phyloP scores from a whole-genome alignment of 352 stramenopile species.

The Pythium aphanidermatum region DNA sequence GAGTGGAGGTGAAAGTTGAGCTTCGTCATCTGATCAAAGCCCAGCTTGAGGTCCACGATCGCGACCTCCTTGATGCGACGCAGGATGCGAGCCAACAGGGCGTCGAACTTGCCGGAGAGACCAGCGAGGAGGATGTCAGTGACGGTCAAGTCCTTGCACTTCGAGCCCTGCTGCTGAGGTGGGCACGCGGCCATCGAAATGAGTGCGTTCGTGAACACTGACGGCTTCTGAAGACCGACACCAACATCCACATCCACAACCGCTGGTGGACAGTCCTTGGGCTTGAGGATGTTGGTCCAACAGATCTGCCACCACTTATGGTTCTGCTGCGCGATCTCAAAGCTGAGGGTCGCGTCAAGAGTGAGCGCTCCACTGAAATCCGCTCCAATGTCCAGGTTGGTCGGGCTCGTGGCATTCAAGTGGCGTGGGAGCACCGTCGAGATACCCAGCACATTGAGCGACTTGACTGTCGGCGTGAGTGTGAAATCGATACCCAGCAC shows the following conservation, averaged over 20 bases:
- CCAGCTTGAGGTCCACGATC: constrained; percentile 26
- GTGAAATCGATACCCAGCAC: constrained; percentile 46
- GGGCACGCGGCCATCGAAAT: constrained; percentile 35
- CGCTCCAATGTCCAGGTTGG: constrained; percentile 33
- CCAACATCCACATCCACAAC: constrained; percentile 31
- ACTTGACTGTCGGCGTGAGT: constrained; percentile 44
- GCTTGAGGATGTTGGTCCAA: constrained; percentile 49
- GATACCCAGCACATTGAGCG: constrained; percentile 36
- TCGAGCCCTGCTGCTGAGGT: constrained; percentile 20
- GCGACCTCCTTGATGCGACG: constrained; percentile 27
- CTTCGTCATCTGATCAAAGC: constrained; percentile 43
- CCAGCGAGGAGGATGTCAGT: constrained; percentile 33
- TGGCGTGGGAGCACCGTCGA: constrained; percentile 34
- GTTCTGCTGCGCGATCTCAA: constrained; percentile 49
- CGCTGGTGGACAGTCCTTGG: constrained; percentile 31
- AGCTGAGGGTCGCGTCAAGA: constrained; percentile 26
- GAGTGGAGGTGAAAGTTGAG: constrained; percentile 43
- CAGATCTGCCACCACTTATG: constrained; percentile 61
- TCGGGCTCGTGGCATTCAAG: constrained; percentile 38
- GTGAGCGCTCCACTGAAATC: constrained; percentile 35
- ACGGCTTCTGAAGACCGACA: constrained; percentile 30
- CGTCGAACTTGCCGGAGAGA: constrained; percentile 25
- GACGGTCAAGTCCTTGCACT: constrained; percentile 44
- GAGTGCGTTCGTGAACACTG: constrained; percentile 25
- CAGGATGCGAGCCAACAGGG: constrained; percentile 23